Conservation (phyloP, 805 yeast species). For the Metschnikowia shivogae region DNA sequence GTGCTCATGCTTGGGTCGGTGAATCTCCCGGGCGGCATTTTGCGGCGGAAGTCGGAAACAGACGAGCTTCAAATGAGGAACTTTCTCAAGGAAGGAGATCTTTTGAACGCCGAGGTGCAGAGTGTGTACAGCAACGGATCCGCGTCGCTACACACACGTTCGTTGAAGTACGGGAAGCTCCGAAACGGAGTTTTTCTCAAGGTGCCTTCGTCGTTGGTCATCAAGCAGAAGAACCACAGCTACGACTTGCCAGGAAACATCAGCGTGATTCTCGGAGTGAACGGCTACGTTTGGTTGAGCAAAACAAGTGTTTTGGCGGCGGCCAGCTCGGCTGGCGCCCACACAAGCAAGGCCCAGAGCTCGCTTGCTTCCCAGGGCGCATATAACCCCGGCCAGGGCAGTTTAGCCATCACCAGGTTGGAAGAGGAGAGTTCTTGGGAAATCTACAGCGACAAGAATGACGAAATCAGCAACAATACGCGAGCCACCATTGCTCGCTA, state of each 20-base stretch:
- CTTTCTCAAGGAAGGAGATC: conserved; percentile 91
- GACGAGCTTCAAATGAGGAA: conserved; percentile 96
- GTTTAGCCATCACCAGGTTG: conserved; percentile 72
- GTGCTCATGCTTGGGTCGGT: conserved; percentile 91
- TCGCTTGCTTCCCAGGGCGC: conserved; percentile 32
- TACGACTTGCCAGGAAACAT: conserved; percentile 93
- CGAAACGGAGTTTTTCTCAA: conserved; percentile 81
- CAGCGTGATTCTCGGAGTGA: conserved; percentile 85
- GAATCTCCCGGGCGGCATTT: conserved; percentile 93
- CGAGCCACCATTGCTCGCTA: conserved; percentile 80
- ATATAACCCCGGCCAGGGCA: conserved; percentile 54
- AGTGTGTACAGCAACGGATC: conserved; percentile 83
- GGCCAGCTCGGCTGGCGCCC: conserved; percentile 19
- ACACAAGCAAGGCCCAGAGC: conserved; percentile 36
- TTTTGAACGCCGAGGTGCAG: conserved; percentile 94
- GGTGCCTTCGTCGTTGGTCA: conserved; percentile 78
- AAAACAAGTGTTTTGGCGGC: conserved; percentile 46
- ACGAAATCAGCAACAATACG: conserved; percentile 54
- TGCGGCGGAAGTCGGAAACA: conserved; percentile 88
- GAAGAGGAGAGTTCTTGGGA: conserved; percentile 95
- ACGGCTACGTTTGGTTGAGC: conserved; percentile 91
- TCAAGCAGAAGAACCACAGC: conserved; percentile 83
- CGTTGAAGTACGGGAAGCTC: conserved; percentile 90
- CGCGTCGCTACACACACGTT: conserved; percentile 92
- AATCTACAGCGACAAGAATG: conserved; percentile 88